Evolutionary conservation across 371 early-diverging fungal genomes (phyloP).

Genomic region (Circinella minor): DNA sequence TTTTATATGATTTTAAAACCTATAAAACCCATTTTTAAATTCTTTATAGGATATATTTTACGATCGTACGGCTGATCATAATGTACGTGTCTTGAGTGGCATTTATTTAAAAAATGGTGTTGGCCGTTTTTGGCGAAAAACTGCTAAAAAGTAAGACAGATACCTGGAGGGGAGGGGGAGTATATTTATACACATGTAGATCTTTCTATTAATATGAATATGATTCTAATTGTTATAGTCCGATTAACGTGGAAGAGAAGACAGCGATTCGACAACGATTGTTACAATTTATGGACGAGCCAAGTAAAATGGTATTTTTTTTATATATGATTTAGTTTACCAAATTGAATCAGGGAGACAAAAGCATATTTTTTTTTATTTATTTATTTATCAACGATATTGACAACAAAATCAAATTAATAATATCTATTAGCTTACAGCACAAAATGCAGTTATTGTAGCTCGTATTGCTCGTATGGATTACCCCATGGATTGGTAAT

Average conservation of each 20-base stretch:
- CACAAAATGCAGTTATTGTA: slow-evolving; percentile 74
- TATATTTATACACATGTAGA: too few species aligned
- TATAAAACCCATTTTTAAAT: background rate
- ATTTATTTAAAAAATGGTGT: slow-evolving; percentile 90
- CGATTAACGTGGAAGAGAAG: slow-evolving; percentile 74
- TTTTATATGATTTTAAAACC: too few species aligned
- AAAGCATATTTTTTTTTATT: too few species aligned
- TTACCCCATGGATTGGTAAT: slow-evolving; percentile 81
- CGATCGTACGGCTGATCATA: slow-evolving; percentile 63
- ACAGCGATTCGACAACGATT: slow-evolving; percentile 62
- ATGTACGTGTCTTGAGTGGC: slow-evolving; percentile 79
- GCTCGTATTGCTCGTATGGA: slow-evolving; percentile 83
- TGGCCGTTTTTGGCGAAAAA: slow-evolving; percentile 87
- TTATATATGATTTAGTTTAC: background rate
- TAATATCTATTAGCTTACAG: slow-evolving; percentile 59
- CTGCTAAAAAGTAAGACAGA: slow-evolving; percentile 71
- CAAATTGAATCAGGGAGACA: background rate
- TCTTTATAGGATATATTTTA: slow-evolving; percentile 75
- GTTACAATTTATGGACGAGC: slow-evolving; percentile 67
- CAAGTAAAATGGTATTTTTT: slow-evolving; percentile 65
- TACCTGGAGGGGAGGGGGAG: too few species aligned
- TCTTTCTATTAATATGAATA: too few species aligned
- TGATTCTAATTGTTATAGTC: slow-evolving; percentile 39
- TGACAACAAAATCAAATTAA: background rate
- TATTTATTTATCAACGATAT: too few species aligned